Evolutionary conservation across 2,329 filamentous ascomycete genomes (phyloP).

Genomic region (Diaporthe vexans): DNA sequence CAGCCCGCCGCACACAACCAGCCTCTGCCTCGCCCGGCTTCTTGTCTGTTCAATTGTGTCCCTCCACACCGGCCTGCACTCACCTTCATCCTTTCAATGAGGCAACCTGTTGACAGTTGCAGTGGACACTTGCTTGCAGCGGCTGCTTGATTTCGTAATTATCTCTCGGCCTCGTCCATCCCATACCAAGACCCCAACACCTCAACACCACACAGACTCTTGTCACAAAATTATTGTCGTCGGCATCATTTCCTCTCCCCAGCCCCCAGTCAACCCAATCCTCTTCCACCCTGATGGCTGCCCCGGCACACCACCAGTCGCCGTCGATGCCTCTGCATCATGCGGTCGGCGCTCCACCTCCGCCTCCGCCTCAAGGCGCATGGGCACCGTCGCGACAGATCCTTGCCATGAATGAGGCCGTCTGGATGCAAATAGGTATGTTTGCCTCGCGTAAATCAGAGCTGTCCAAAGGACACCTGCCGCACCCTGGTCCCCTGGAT

Average conservation of each 20-base stretch:
- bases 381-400: slow-evolving; percentile 81
- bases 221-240: slow-evolving; percentile 6
- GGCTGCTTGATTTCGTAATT: slow-evolving; percentile 23
- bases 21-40: slow-evolving; percentile 13
- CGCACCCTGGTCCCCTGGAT: not conserved
- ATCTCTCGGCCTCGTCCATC: not conserved
- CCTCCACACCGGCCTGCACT: slow-evolving; percentile 9
- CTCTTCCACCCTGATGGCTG: slow-evolving; percentile 69
- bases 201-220: not conserved
- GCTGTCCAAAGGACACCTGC: slow-evolving; percentile 18
- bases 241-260: not conserved
- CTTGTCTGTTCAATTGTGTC: slow-evolving; percentile 30
- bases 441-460: slow-evolving; percentile 40
- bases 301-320: slow-evolving; percentile 78
- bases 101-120: slow-evolving; percentile 24
- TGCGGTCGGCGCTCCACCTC: slow-evolving; percentile 70
- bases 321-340: slow-evolving; percentile 79
- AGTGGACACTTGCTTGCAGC: slow-evolving; percentile 18
- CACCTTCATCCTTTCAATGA: slow-evolving; percentile 27
- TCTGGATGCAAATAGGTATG: slow-evolving; percentile 95
- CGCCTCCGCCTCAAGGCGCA: slow-evolving; percentile 68
- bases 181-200: not conserved
- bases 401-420: slow-evolving; percentile 82
- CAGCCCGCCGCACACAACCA: slow-evolving; percentile 28
- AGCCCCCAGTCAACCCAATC: slow-evolving; percentile 26